Evolutionary conservation across 2,329 filamentous ascomycete species (phyloP).

Genomic region (Albophoma yamanashiensis): DNA sequence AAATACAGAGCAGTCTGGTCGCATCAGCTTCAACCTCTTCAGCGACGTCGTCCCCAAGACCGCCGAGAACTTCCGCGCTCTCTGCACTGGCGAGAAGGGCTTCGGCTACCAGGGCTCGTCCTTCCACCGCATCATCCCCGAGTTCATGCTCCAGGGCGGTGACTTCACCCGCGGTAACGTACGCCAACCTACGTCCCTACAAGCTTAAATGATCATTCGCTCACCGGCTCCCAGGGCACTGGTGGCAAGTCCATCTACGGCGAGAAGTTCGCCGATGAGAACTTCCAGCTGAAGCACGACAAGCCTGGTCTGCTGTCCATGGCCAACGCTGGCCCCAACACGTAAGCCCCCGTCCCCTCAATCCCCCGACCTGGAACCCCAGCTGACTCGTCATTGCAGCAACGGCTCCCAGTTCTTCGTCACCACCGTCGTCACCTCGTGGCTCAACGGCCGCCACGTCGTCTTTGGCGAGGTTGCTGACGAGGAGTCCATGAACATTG

Average conservation of each 20-base stretch:
- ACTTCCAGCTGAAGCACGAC: slow-evolving; percentile 69
- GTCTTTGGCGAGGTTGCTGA: slow-evolving; percentile 69
- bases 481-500: slow-evolving; percentile 35
- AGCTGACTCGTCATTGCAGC: slow-evolving; percentile 41
- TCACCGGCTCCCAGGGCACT: slow-evolving; percentile 51
- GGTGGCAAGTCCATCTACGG: slow-evolving; percentile 93
- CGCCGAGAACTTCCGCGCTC: slow-evolving; percentile 70
- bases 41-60: slow-evolving; percentile 84
- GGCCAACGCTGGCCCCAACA: slow-evolving; percentile 94
- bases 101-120: slow-evolving; percentile 73
- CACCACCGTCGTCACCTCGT: slow-evolving; percentile 82
- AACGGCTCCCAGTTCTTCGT: slow-evolving; percentile 99
- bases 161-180: slow-evolving; percentile 92
- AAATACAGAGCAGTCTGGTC: slow-evolving; percentile 54
- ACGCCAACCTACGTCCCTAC: slow-evolving; percentile 25
- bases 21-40: slow-evolving; percentile 85
- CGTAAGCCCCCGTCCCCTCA: slow-evolving; percentile 36
- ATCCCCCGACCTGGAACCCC: neutral
- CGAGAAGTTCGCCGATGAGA: slow-evolving; percentile 90
- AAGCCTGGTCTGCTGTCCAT: slow-evolving; percentile 77
- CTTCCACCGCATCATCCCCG: slow-evolving; percentile 88
- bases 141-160: slow-evolving; percentile 95
- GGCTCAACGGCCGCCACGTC: slow-evolving; percentile 76
- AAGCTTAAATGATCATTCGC: neutral
- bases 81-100: slow-evolving; percentile 72